Evolutionary conservation across 306 rosid genomes (phyloP).

Genomic region (Gastrolobium villosum): DNA sequence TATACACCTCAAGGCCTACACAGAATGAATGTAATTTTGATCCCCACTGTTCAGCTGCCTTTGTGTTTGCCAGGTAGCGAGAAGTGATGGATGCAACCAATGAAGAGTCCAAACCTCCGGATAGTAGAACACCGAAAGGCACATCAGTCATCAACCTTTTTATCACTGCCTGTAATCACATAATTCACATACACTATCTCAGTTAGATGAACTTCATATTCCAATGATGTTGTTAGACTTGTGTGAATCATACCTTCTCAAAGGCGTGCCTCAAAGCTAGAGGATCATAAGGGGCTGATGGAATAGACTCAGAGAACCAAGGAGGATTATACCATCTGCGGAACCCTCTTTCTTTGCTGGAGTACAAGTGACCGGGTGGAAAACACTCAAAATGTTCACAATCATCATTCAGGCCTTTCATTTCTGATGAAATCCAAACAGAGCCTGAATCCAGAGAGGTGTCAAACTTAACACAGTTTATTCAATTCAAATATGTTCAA

Average conservation of each 20-base stretch:
- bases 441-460: conserved; percentile 65
- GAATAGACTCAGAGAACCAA: conserved; percentile 91
- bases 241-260: conserved; percentile 65
- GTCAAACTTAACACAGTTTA: neutral
- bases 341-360: conserved; percentile 81
- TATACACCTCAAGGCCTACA: conserved; percentile 84
- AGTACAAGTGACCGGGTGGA: conserved; percentile 95
- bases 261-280: conserved; percentile 78
- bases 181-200: conserved; percentile 32
- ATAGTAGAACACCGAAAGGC: conserved; percentile 94
- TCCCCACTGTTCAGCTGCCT: conserved; percentile 95
- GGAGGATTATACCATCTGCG: conserved; percentile 91
- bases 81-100: conserved; percentile 95
- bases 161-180: conserved; percentile 78
- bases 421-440: conserved; percentile 89
- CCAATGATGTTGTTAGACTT: neutral
- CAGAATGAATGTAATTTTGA: conserved; percentile 93
- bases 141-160: conserved; percentile 98
- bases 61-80: conserved; percentile 82
- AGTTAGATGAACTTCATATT: conserved; percentile 6
- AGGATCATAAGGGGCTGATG: conserved; percentile 89
- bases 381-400: conserved; percentile 89
- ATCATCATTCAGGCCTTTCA: conserved; percentile 90
- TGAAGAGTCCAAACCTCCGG: conserved; percentile 95
- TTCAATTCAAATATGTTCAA: neutral